phyloP scores from a whole-genome alignment of 495 filamentous ascomycete species.

The Penicillium crystallinum region DNA sequence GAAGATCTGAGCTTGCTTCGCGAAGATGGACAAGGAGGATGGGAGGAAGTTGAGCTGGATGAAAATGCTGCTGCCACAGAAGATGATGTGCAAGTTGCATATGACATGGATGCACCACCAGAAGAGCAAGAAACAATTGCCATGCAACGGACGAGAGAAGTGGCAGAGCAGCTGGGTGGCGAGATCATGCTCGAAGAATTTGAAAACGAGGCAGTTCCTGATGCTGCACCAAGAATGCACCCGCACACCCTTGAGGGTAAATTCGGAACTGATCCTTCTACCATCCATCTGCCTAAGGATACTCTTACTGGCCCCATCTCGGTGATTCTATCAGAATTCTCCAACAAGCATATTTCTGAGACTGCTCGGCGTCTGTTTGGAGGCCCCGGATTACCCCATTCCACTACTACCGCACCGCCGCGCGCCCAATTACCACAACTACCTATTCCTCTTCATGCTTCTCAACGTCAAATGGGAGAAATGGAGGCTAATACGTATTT shows the following conservation, averaged over 20 bases:
- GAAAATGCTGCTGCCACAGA: conserved; percentile 17
- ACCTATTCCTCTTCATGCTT: conserved; percentile 63
- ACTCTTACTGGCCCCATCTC: conserved; percentile 64
- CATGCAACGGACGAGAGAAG: conserved; percentile 39
- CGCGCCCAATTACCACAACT: conserved; percentile 55
- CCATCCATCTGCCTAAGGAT: conserved; percentile 61
- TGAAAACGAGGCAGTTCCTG: conserved; percentile 46
- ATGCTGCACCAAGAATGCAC: conserved; percentile 48
- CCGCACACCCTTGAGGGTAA: conserved; percentile 58
- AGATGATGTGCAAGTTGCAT: conserved; percentile 27
- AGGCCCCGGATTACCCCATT: conserved; percentile 66
- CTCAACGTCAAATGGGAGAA: conserved; percentile 66
- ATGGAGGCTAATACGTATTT: conserved; percentile 87
- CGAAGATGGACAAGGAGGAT: conserved; percentile 53
- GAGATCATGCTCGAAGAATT: conserved; percentile 45
- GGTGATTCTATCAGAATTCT: conserved; percentile 56
- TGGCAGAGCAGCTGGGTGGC: conserved; percentile 44
- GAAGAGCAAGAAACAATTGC: conserved; percentile 27
- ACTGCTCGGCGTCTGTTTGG: conserved; percentile 68
- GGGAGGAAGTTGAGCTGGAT: conserved; percentile 55
- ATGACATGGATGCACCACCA: conserved; percentile 37
- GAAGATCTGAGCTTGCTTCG: conserved; percentile 43
- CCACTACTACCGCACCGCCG: conserved; percentile 51
- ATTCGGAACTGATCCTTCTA: conserved; percentile 62
- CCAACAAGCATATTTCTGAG: conserved; percentile 67